phyloP scores from a whole-genome alignment of 495 filamentous ascomycete species.

The Xylaria castorea region DNA sequence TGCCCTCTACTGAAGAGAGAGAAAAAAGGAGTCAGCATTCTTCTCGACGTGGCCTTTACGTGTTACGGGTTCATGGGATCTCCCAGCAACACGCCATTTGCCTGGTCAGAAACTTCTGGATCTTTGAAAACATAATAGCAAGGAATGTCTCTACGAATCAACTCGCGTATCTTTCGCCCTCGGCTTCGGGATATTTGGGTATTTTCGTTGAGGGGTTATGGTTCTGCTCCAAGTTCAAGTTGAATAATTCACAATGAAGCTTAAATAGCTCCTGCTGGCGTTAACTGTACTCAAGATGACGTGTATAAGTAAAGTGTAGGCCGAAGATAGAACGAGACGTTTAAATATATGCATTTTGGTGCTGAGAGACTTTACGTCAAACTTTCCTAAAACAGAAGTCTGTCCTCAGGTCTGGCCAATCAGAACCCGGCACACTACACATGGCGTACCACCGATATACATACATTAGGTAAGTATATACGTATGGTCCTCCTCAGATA shows the following conservation, averaged over 20 bases:
- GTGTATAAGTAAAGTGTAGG: not conserved
- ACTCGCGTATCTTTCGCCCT: too few species aligned
- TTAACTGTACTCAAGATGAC: not conserved
- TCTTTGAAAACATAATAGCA: too few species aligned
- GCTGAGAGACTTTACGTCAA: not conserved
- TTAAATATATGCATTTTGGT: not conserved
- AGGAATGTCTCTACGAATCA: too few species aligned
- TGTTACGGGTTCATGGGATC: too few species aligned
- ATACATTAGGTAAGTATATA: not conserved
- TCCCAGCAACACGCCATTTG: too few species aligned
- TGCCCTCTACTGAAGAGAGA: too few species aligned
- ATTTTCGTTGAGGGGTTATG: not conserved
- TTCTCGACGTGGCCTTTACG: too few species aligned
- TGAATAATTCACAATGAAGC: not conserved
- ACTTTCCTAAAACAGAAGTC: constrained; percentile 22
- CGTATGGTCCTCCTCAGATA: not conserved
- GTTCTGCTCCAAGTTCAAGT: not conserved
- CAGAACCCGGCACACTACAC: not conserved
- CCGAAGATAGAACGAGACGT: not conserved
- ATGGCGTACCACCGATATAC: not conserved
- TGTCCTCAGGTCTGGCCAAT: not conserved
- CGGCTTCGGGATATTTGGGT: not conserved
- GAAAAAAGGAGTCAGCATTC: too few species aligned
- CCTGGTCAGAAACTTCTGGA: too few species aligned
- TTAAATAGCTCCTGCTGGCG: not conserved